Evolutionary conservation across 306 rosid genomes (phyloP).

Genomic region (Quercus glauca): DNA sequence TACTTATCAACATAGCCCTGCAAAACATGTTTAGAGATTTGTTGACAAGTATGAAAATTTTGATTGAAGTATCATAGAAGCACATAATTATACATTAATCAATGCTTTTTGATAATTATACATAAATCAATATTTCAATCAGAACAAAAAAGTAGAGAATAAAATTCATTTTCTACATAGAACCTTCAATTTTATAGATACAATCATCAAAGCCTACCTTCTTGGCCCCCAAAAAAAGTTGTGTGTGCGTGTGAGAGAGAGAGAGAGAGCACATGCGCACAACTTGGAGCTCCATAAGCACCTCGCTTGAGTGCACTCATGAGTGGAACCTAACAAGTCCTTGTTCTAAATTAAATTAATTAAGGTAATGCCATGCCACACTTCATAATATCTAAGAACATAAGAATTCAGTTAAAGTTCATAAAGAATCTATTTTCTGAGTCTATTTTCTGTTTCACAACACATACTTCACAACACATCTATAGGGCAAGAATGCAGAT

Average conservation of each 20-base stretch:
- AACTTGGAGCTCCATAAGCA: too few relatives aligned
- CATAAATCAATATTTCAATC: too few relatives aligned
- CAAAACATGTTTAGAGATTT: constrained; percentile 22
- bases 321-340: not conserved
- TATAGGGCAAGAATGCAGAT: not conserved
- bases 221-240: too few relatives aligned
- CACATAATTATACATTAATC: not conserved
- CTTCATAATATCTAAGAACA: not conserved
- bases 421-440: not conserved
- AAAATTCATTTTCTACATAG: too few relatives aligned
- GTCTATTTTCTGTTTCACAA: not conserved
- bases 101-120: not conserved
- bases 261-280: too few relatives aligned
- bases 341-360: not conserved
- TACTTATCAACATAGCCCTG: constrained; percentile 91
- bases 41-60: not conserved
- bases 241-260: too few relatives aligned
- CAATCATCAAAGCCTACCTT: too few relatives aligned
- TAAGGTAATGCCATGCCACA: not conserved
- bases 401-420: not conserved
- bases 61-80: not conserved
- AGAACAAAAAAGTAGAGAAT: too few relatives aligned
- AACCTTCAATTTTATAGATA: too few relatives aligned
- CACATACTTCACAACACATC: not conserved
- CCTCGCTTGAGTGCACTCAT: not conserved